These are phyloP conservation scores for Ogataea pini DNA, from an alignment of 805 yeast species.

Conservation along the genomic window DNA sequence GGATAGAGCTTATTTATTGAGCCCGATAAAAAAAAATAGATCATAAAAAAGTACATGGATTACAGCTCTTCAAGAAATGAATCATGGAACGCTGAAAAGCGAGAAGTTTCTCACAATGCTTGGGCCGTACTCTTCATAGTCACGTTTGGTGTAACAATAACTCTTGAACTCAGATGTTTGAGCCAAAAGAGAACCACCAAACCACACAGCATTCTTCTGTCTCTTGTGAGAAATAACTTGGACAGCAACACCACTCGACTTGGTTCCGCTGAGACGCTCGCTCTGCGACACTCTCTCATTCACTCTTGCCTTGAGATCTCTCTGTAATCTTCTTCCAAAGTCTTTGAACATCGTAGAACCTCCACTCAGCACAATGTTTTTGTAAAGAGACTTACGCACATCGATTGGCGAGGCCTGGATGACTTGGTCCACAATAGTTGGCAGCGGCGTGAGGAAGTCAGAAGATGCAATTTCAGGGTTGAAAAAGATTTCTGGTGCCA, in stretches of 20 bases:
- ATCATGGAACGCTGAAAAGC: conserved; percentile 81
- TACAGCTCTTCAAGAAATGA: neutral
- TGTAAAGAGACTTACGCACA: conserved; percentile 94
- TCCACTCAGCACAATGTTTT: conserved; percentile 93
- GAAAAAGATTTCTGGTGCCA: conserved; percentile 99
- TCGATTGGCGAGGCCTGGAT: conserved; percentile 96
- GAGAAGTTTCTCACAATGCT: conserved; percentile 96
- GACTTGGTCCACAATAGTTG: conserved; percentile 92
- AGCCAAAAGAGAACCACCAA: conserved; percentile 95
- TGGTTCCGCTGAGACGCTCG: conserved; percentile 73
- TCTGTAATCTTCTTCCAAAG: conserved; percentile 94
- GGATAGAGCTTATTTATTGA: neutral
- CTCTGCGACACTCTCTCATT: conserved; percentile 83
- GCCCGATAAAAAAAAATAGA: neutral
- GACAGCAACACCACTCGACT: conserved; percentile 93
- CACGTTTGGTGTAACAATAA: conserved; percentile 95
- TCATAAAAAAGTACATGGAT: conserved; percentile 2
- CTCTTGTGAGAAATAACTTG: conserved; percentile 96
- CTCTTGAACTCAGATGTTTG: conserved; percentile 96
- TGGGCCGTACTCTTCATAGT: conserved; percentile 97
- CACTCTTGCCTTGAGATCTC: conserved; percentile 86
- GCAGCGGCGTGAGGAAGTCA: conserved; percentile 93
- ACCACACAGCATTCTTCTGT: conserved; percentile 99
- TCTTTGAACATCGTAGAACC: conserved; percentile 99
- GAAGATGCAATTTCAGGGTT: conserved; percentile 96